Conservation (phyloP, 164 flowering plant genomes). For the grape (Vitis vinifera) region ASM3070453v1 NC_081809.1:22408501-22409000, state of each 20-base stretch:
- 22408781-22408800: background rate
- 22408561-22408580: background rate
- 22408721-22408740: slow-evolving; percentile 8
- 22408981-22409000: too few species aligned
- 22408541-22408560: background rate
- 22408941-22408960: too few species aligned
- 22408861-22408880: slow-evolving; percentile 98
- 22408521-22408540: background rate
- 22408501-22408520: background rate
- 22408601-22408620: background rate
- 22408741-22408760: too few species aligned
- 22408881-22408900: slow-evolving; percentile 85
- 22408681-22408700: slow-evolving; percentile 93
- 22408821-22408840: too few species aligned
- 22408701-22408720: slow-evolving; percentile 96
- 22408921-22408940: slow-evolving; percentile 60
- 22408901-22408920: slow-evolving; percentile 82
- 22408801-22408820: too few species aligned
- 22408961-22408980: too few species aligned
- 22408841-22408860: slow-evolving; percentile 16
- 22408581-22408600: background rate
- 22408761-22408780: background rate
- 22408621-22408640: background rate
- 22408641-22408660: slow-evolving; percentile 66
- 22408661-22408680: slow-evolving; percentile 79